Evolutionary conservation across 106 monocot genomes (phyloP).

Genomic region (Triglochin maritima): DNA sequence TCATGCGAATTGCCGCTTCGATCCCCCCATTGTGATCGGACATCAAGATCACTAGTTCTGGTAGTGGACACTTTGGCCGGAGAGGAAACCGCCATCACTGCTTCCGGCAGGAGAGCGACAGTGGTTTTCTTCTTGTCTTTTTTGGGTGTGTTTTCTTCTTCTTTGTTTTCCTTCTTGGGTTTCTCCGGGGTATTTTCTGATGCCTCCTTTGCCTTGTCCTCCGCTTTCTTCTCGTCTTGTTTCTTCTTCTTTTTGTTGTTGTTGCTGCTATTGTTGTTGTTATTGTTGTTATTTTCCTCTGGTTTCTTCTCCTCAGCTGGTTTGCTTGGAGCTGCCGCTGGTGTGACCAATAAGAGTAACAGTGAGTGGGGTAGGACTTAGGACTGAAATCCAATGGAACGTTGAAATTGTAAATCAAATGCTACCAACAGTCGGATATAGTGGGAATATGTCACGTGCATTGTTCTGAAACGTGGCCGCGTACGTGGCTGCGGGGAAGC

Average conservation of each 20-base stretch:
- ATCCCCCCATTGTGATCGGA: conserved; percentile 14
- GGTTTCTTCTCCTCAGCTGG: conserved; percentile 25
- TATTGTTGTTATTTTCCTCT: conserved; percentile 1
- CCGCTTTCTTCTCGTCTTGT: not conserved
- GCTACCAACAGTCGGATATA: no score
- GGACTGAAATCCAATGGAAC: no score
- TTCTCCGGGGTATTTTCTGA: not conserved
- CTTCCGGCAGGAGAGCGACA: not conserved
- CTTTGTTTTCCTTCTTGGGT: not conserved
- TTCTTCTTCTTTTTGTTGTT: conserved; percentile 4
- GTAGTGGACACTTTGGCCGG: conserved; percentile 10
- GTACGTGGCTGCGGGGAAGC: no score
- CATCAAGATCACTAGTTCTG: conserved; percentile 26
- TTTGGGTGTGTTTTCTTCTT: conserved; percentile 17
- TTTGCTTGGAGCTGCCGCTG: not conserved
- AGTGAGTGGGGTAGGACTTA: no score
- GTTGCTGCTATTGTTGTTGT: not conserved
- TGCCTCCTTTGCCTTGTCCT: not conserved
- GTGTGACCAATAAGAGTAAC: no score
- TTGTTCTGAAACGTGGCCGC: no score
- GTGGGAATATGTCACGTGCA: no score
- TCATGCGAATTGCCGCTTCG: conserved; percentile 42
- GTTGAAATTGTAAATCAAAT: no score
- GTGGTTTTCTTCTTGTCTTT: conserved; percentile 12
- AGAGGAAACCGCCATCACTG: conserved; percentile 11